Evolutionary conservation across 2,329 filamentous ascomycete species (phyloP).

Genomic region (Diaporthe australafricana): DNA sequence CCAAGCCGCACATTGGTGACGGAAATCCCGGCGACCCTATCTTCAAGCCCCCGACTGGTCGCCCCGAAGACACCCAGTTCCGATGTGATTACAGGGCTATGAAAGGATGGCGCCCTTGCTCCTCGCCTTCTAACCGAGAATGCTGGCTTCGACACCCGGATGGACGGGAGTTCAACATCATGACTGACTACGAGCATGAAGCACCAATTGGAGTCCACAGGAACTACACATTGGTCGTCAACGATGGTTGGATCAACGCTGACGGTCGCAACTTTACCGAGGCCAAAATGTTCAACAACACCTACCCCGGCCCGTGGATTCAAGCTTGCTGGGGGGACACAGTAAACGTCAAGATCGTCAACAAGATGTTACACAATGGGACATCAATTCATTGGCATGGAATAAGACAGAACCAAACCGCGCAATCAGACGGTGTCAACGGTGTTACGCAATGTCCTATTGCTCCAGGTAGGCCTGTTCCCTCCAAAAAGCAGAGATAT

Average conservation of each 20-base stretch:
- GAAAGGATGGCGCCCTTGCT: slow-evolving; percentile 27
- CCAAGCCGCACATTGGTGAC: slow-evolving; percentile 19
- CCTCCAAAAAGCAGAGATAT: neutral
- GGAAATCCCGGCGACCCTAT: slow-evolving; percentile 4
- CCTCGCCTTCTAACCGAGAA: slow-evolving; percentile 20
- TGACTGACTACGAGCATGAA: slow-evolving; percentile 23
- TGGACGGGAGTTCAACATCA: slow-evolving; percentile 24
- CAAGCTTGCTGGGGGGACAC: slow-evolving; percentile 71
- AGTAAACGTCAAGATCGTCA: slow-evolving; percentile 71
- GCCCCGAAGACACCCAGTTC: slow-evolving; percentile 27
- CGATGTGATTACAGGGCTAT: slow-evolving; percentile 26
- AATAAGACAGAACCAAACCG: slow-evolving; percentile 72
- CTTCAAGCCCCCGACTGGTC: slow-evolving; percentile 29
- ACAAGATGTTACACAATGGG: slow-evolving; percentile 66
- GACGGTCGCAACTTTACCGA: slow-evolving; percentile 29
- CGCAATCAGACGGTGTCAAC: slow-evolving; percentile 73
- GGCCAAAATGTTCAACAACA: slow-evolving; percentile 57
- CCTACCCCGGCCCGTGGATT: slow-evolving; percentile 71
- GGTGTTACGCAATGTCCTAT: slow-evolving; percentile 72
- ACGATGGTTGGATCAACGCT: slow-evolving; percentile 24
- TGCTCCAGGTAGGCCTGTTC: slow-evolving; percentile 53
- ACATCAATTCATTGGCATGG: slow-evolving; percentile 77
- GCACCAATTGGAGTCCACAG: slow-evolving; percentile 11
- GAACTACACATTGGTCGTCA: slow-evolving; percentile 22
- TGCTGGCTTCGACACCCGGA: slow-evolving; percentile 29